Evolutionary conservation across 2,329 filamentous ascomycete species (phyloP), one percentile per base, ranked within the genome.

Genomic region (Trichoderma arundinaceum): DNA sequence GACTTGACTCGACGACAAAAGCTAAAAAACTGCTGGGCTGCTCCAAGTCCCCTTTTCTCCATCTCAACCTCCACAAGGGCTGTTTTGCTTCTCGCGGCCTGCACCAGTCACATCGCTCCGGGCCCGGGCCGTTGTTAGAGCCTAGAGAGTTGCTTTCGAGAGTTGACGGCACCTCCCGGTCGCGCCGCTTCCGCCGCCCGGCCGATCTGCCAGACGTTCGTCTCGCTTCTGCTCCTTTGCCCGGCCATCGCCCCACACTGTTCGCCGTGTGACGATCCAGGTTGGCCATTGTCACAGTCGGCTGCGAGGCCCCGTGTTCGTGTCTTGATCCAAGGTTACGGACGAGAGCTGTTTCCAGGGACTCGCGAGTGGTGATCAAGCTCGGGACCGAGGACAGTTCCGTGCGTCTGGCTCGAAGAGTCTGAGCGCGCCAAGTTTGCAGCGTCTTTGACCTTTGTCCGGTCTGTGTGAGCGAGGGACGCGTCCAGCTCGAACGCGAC

Each of bases 31-130:
- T 28, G 59, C 28, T 62, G 35, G 38, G 15, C 48, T 19, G 46
- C 46, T 32, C 35, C 28, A 17, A 62, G 48, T 53, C 28, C 59
- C 49, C 59, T 63, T 60, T 63, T 63, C 59, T 46, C 38, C 59
- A 54, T 63, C 32, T 46, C 59, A 63, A 46, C 39, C 49, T 63
- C 49, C 59, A 38, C 59, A 35, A 63, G 49, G 48, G 49, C 49
- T 44, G 12, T 35, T 46, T 38, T 43, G 28, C 28, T 63, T 54
- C 49, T 63, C 49, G n/a, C 38, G 59, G 44, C 19, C 8, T 35
- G 46, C 58, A 43, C 58, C 58, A 52, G 39, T 46, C 59, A 44
- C 49, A 32, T 35, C 56, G 28, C 39, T 52, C 51, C 41, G 59
- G 19, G 28, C 17, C 22, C 22, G 2, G 22, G 22, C 22, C 22